phyloP scores from a whole-genome alignment of 1,139 yeast species.

The Suhomyces panamericanus region DNA sequence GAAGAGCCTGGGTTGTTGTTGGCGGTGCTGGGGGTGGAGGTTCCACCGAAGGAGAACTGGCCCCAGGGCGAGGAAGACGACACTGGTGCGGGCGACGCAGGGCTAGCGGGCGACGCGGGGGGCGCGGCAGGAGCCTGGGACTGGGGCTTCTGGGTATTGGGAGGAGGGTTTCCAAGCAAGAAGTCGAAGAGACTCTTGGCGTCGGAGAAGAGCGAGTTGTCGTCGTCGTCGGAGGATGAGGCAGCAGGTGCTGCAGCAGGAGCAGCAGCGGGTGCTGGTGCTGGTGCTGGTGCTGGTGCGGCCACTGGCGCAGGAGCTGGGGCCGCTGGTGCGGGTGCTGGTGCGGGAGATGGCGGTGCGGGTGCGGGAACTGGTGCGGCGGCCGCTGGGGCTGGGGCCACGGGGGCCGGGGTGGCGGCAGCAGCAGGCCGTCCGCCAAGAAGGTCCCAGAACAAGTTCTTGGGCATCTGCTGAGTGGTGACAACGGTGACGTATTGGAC shows the following conservation, averaged over 20 bases:
- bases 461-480: slow-evolving; percentile 16
- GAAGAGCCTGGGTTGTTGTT: background rate
- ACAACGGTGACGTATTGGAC: slow-evolving; percentile 20
- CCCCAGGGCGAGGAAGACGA: background rate
- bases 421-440: slow-evolving; percentile 14
- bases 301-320: slow-evolving; percentile 8
- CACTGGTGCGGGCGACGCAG: background rate
- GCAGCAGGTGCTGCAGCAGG: slow-evolving; percentile 8
- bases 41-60: background rate
- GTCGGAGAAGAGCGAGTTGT: slow-evolving; percentile 9
- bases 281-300: slow-evolving; percentile 9
- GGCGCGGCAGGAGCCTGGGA: slow-evolving; percentile 7
- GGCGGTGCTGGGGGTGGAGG: slow-evolving; percentile 2
- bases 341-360: slow-evolving; percentile 13
- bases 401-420: slow-evolving; percentile 14
- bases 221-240: slow-evolving; percentile 8
- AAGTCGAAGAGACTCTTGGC: slow-evolving; percentile 16
- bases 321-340: slow-evolving; percentile 11
- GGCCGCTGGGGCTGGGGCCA: slow-evolving; percentile 12
- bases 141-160: background rate
- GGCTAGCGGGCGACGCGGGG: slow-evolving; percentile 5
- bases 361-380: slow-evolving; percentile 13
- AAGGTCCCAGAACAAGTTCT: background rate
- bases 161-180: slow-evolving; percentile 12
- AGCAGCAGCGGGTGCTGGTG: slow-evolving; percentile 9